Conservation (phyloP, 2,329 filamentous ascomycete species). For the Sporothrix globosa region DNA sequence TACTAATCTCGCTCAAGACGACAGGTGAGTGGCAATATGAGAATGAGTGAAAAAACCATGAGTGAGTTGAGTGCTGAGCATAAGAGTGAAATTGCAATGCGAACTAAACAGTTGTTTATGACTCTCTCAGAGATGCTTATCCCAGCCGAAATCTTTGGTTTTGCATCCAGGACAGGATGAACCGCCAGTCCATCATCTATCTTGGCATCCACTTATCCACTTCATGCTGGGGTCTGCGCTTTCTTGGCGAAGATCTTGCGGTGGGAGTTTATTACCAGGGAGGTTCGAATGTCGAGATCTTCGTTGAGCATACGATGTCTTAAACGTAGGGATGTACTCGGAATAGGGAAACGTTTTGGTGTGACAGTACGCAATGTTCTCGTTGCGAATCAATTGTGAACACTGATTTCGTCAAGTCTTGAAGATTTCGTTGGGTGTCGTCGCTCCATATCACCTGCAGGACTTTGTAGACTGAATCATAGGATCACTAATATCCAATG, state of each 20-base stretch:
- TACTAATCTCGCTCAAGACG: not conserved
- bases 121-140: not conserved
- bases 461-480: not conserved
- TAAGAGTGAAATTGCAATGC: too few relatives aligned
- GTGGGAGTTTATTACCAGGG: not conserved
- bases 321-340: not conserved
- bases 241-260: slow-evolving; percentile 19
- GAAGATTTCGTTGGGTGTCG: not conserved
- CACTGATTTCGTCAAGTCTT: too few relatives aligned
- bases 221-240: not conserved
- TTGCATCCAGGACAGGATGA: not conserved
- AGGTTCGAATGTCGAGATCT: not conserved
- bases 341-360: not conserved
- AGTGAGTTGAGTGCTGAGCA: not conserved
- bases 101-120: too few relatives aligned
- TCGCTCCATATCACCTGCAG: not conserved
- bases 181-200: slow-evolving; percentile 4
- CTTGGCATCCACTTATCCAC: not conserved
- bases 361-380: not conserved
- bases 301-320: too few relatives aligned
- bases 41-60: not conserved
- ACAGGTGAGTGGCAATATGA: not conserved
- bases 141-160: not conserved
- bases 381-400: not conserved
- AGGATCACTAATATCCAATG: not conserved